phyloP scores from a whole-genome alignment of 345 rosid species.

The Euphorbia pulcherrima region DNA sequence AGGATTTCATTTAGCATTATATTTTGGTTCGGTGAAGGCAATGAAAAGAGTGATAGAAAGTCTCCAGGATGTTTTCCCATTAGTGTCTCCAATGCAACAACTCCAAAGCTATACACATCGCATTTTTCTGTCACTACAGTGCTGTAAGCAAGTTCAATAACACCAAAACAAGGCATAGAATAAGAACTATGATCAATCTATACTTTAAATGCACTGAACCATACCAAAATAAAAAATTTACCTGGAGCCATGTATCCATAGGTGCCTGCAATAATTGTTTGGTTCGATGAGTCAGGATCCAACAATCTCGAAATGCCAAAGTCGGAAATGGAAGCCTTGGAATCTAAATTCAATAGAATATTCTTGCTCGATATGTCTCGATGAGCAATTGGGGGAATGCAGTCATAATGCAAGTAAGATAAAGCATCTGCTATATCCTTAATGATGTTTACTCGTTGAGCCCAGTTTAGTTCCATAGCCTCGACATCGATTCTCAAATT shows the following conservation, averaged over 20 bases:
- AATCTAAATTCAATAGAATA: neutral
- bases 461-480: neutral
- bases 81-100: neutral
- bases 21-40: neutral
- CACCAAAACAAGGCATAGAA: neutral
- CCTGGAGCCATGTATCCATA: conserved; percentile 10
- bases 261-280: conserved; percentile 1
- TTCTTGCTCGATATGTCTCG: conserved; percentile 10
- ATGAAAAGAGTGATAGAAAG: neutral
- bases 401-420: conserved; percentile 2
- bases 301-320: neutral
- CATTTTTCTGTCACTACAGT: conserved; percentile 7
- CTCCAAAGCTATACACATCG: conserved; percentile 1
- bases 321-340: neutral
- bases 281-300: neutral
- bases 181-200: neutral
- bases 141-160: conserved; percentile 2
- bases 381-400: conserved; percentile 4
- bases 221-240: neutral
- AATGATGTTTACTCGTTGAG: neutral
- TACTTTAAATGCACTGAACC: neutral
- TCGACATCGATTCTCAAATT: neutral
- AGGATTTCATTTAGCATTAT: neutral
- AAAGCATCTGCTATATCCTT: neutral
- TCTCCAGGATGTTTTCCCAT: neutral